phyloP scores from a whole-genome alignment of 768 basidiomycete species.

The Grammothele lineata region DNA sequence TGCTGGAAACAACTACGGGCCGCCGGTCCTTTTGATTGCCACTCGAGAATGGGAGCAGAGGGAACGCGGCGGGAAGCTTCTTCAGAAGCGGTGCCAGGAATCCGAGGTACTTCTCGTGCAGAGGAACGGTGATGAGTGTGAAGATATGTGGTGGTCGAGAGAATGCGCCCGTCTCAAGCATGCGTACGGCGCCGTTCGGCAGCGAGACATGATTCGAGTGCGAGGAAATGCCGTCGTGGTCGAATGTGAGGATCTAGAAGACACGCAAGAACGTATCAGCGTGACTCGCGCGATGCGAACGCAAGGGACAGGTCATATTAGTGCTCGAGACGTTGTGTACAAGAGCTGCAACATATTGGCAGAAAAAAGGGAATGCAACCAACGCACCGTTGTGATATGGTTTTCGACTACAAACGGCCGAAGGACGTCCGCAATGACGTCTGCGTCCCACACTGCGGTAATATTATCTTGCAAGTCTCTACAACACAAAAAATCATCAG shows the following conservation, averaged over 20 bases:
- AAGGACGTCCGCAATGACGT: slow-evolving; percentile 54
- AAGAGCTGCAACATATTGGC: no score
- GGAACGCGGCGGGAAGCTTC: no score
- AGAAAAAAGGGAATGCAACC: no score
- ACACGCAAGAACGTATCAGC: no score
- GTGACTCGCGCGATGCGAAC: no score
- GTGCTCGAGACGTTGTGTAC: no score
- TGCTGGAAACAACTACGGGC: slow-evolving; percentile 55
- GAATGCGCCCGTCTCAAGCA: slow-evolving; percentile 25
- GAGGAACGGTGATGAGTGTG: slow-evolving; percentile 55
- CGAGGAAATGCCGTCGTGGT: slow-evolving; percentile 66
- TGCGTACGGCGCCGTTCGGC: slow-evolving; percentile 46
- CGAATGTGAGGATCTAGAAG: slow-evolving; percentile 91
- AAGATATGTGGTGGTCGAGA: slow-evolving; percentile 40
- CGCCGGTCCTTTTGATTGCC: no score
- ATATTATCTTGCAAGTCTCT: slow-evolving; percentile 77
- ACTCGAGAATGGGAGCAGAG: no score
- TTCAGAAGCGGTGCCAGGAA: slow-evolving; percentile 45
- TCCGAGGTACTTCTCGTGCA: slow-evolving; percentile 58
- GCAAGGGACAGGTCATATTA: no score
- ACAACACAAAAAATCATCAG: no score
- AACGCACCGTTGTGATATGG: slow-evolving; percentile 55
- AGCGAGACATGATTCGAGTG: slow-evolving; percentile 87
- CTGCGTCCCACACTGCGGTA: slow-evolving; percentile 57
- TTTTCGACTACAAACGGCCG: slow-evolving; percentile 53